Base-by-base conservation (phyloP, 441 rosid species). In the Manihot esculenta region DNA sequence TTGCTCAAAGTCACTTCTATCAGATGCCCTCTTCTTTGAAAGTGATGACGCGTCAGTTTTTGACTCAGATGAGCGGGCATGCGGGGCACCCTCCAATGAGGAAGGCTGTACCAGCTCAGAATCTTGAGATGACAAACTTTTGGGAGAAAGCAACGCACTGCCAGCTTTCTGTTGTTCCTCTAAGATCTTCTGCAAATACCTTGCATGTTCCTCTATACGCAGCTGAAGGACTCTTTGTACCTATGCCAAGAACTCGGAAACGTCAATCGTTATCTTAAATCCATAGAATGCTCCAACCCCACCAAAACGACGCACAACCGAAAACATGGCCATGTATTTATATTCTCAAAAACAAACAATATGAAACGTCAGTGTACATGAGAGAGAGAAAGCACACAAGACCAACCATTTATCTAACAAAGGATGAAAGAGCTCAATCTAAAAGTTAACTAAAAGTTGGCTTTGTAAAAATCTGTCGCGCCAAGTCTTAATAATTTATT, bases 101-200 rank as follows among this genome's bases (percentile, higher is more conserved):
- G 79, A 76, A 49, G 80, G 44, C 47, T 30, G 85, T 82, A 74
- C 85, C 56, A 15, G 57, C 38, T 77, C 77, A 44, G 75, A 69
- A n/a, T 69, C 86, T 63, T 48, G 62, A 9, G 83, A 68, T 47
- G 84, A 72, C 67, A 79, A 66, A 72, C 77, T 77, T 68, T 64
- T 76, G 26, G 86, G 77, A 72, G 84, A 73, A 62, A 85, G 72
- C 21, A 84, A 71, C 64, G 74, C 81, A 45, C 68, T 59, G 53
- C 93, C 92, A 26, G 91, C 83, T 84, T 82, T 84, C 83, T 86
- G 86, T 68, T 89, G 95, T 62, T 92, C 89, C 77, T 89, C 95
- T 84, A 93, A 72, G 72, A 93, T 86, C 82, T 84, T 88, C 72
- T 89, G 89, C 82, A 93, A 84, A 81, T 90, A 89, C 69, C 81